Evolutionary conservation across 2,329 filamentous ascomycete genomes (phyloP), one percentile per base, ranked within the genome.

Genomic region (Fusarium ambrosium): DNA sequence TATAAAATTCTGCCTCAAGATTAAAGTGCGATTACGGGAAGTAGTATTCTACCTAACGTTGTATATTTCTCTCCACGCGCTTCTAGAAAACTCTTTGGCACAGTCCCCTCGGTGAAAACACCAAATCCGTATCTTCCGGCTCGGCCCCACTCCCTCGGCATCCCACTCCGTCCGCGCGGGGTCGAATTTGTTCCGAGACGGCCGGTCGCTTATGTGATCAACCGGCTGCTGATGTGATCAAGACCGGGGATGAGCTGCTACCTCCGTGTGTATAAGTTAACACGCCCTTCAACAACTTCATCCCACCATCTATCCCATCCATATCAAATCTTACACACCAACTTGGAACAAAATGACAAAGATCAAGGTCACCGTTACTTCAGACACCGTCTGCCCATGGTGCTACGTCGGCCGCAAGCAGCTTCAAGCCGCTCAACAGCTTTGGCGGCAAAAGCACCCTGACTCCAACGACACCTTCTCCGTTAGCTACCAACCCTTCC

Each of bases 391-490:
- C 56, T 89, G 87, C 70, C 87, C 87, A 2, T 88, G 86, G 82
- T 88, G 87, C 80, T 89, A 87, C 77, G 81, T 89, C 68, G 87
- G 86, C 56, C 82, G 86, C 67, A 83, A 81, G 66, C 83, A 85
- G 66, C 84, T 89, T 64, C 82, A 87, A 65, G 72, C 73, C n/a
- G 87, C 87, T 48, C 86, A 88, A 65, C 79, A 80, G 29, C 73
- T 81, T 3, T 87, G 86, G 80, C 80, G 79, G 63, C 72, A 81
- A 13, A 79, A 77, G 24, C 79, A 87, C 69, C 85, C 86, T 1
- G 78, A 84, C 14, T 83, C 82, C 45, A 79, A 80, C 10, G 94
- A 97, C 84, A 94, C 89, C 36, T 88, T 89, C 69, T 80, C 84
- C 48, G 78, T 89, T 58, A 82, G 80, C 27, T 88, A 86, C 76